Conservation (phyloP, 2,329 filamentous ascomycete species). For the Camptophora hylomeconis region DNA sequence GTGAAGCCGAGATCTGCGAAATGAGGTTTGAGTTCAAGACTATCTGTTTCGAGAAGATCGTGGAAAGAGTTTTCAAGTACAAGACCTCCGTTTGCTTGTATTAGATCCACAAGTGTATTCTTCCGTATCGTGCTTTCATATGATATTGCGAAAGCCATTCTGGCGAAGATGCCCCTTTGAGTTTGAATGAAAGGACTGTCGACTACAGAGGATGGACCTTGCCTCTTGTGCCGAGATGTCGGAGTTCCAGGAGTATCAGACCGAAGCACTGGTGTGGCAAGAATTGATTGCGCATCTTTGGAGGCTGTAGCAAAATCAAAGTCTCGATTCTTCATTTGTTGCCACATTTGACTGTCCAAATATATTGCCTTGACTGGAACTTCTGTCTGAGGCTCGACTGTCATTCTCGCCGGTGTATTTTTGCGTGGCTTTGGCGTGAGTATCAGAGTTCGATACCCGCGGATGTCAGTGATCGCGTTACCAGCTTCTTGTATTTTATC, state of each 20-base stretch:
- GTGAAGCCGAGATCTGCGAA: conserved; percentile 57
- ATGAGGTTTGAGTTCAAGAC: conserved; percentile 42
- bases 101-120: conserved; percentile 45
- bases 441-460: conserved; percentile 29
- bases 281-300: conserved; percentile 14
- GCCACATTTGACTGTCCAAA: conserved; percentile 34
- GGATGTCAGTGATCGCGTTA: conserved; percentile 27
- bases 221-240: conserved; percentile 35
- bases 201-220: conserved; percentile 26
- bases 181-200: neutral
- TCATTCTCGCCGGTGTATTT: conserved; percentile 23
- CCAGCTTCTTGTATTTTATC: conserved; percentile 21
- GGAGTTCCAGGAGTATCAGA: conserved; percentile 34
- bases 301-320: conserved; percentile 19
- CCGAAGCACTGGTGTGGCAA: conserved; percentile 26
- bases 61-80: conserved; percentile 67
- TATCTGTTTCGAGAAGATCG: conserved; percentile 48
- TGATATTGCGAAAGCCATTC: conserved; percentile 81
- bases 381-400: conserved; percentile 22
- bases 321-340: conserved; percentile 28
- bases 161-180: conserved; percentile 46
- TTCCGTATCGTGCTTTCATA: conserved; percentile 49
- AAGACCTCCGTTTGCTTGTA: conserved; percentile 57
- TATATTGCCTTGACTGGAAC: conserved; percentile 34
- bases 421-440: conserved; percentile 30